A percentile compares a stretch with the other conserved stretches of the same genome.
Evolutionary conservation across 768 basidiomycete genomes (phyloP).

Genomic region (Suillus americanus): DNA sequence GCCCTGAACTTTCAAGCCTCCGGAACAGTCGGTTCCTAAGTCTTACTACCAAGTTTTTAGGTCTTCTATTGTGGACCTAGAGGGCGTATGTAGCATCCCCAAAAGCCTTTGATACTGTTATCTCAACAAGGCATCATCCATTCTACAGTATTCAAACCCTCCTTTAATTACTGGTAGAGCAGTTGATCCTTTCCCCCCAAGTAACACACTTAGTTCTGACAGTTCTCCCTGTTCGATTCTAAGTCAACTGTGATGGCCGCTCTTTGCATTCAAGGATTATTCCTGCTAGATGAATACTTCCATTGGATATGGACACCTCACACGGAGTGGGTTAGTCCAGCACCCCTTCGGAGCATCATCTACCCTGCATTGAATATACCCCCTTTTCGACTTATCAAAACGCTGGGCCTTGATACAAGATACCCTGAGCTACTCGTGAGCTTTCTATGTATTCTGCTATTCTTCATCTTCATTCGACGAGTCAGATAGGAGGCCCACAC

Average conservation of each 20-base stretch:
- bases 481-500: slow-evolving; percentile 72
- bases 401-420: slow-evolving; percentile 47
- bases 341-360: slow-evolving; percentile 74
- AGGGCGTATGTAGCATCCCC: too few relatives aligned
- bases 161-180: too few relatives aligned
- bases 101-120: too few relatives aligned
- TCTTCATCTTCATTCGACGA: slow-evolving; percentile 5
- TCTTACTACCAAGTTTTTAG: too few relatives aligned
- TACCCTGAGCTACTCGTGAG: slow-evolving; percentile 62
- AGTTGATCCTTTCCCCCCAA: too few relatives aligned
- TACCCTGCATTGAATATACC: slow-evolving; percentile 85
- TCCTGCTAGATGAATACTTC: slow-evolving; percentile 97
- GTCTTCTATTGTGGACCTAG: too few relatives aligned
- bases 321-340: slow-evolving; percentile 87
- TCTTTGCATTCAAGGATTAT: slow-evolving; percentile 76
- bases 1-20: too few relatives aligned
- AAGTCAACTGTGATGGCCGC: slow-evolving; percentile 41
- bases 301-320: slow-evolving; percentile 92
- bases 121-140: too few relatives aligned
- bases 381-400: slow-evolving; percentile 68
- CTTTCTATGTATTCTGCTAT: slow-evolving; percentile 11
- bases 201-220: too few relatives aligned
- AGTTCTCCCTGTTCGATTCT: too few relatives aligned
- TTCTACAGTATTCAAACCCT: too few relatives aligned
- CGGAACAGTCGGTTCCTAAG: too few relatives aligned